These are phyloP conservation scores for Fusarium austroafricanum DNA, from an alignment of 2,329 filamentous ascomycete genomes.

Conservation along the genomic window DNA sequence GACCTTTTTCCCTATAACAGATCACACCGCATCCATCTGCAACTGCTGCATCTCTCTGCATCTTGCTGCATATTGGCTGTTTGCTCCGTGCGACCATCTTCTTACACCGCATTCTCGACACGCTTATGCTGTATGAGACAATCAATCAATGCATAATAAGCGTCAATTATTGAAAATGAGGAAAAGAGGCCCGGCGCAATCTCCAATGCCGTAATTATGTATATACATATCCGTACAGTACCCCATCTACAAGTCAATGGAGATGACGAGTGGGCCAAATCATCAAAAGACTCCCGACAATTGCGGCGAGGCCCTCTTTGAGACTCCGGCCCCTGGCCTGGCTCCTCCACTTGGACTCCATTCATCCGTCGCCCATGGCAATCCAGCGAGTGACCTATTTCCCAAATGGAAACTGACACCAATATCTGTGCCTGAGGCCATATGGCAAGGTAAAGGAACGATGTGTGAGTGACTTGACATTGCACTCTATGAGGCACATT, in stretches of 20 bases:
- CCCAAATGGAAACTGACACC: constrained; percentile 4
- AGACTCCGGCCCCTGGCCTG: constrained; percentile 6
- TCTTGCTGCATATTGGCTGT: constrained; percentile 1
- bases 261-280: constrained; percentile 45
- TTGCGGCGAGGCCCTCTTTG: constrained; percentile 27
- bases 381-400: constrained; percentile 27
- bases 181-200: constrained; percentile 10
- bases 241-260: constrained; percentile 34
- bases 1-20: constrained; percentile 18
- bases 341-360: constrained; percentile 22
- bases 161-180: background rate
- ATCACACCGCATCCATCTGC: constrained; percentile 38
- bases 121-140: constrained; percentile 24
- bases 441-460: constrained; percentile 1
- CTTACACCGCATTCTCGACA: constrained; percentile 37
- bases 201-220: background rate
- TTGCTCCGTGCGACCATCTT: constrained; percentile 33
- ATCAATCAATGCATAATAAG: constrained; percentile 20
- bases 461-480: constrained; percentile 33
- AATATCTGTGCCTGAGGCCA: constrained; percentile 27
- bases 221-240: constrained; percentile 4
- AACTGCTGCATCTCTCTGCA: constrained; percentile 25
- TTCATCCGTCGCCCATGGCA: constrained; percentile 43
- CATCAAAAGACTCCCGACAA: constrained; percentile 34
- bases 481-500: constrained; percentile 5